phyloP scores from a whole-genome alignment of 805 yeast species.

The Cyberlindnera maritima region DNA sequence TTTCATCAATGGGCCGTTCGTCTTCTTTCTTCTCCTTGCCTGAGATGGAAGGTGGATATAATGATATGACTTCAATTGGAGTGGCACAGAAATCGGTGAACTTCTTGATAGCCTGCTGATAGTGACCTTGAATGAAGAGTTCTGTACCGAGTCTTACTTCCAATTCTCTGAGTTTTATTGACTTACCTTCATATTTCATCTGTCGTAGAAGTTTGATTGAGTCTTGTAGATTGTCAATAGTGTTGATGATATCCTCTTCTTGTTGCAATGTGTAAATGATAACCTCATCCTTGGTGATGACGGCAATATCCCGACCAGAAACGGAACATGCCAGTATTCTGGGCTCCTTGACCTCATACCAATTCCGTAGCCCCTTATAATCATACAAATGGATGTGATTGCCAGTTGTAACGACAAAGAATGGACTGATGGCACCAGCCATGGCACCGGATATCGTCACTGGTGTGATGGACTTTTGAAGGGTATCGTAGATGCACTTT shows the following conservation, averaged over 20 bases:
- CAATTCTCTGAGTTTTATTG: conserved; percentile 39
- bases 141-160: conserved; percentile 39
- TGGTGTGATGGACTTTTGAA: neutral
- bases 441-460: conserved; percentile 4
- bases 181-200: conserved; percentile 30
- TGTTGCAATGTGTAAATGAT: neutral
- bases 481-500: conserved; percentile 1
- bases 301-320: neutral
- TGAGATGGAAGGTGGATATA: conserved; percentile 40
- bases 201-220: conserved; percentile 40
- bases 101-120: conserved; percentile 36
- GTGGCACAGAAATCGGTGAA: conserved; percentile 58
- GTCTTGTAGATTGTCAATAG: conserved; percentile 1
- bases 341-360: conserved; percentile 3
- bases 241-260: conserved; percentile 8
- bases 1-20: conserved; percentile 1
- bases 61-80: conserved; percentile 48
- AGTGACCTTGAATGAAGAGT: conserved; percentile 30
- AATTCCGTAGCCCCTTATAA: neutral
- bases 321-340: conserved; percentile 1
- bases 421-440: conserved; percentile 7
- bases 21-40: conserved; percentile 14
- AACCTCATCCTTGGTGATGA: conserved; percentile 8
- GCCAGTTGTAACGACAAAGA: conserved; percentile 11
- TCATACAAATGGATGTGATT: conserved; percentile 12